These are phyloP conservation scores for Leonotis leonurus DNA, from an alignment of 257 asterid species.

Conservation along the genomic window DNA sequence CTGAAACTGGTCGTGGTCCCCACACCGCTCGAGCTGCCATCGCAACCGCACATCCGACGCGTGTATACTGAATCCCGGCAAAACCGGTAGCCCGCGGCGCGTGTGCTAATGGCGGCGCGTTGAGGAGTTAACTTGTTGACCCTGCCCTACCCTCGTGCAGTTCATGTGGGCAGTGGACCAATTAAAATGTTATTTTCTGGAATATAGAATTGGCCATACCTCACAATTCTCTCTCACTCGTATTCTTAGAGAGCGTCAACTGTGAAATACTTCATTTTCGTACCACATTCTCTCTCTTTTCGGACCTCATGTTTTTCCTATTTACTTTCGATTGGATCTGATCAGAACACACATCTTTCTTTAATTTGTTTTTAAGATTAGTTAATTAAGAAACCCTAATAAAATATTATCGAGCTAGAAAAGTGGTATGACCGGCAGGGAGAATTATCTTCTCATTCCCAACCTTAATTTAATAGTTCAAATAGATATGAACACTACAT, in stretches of 20 bases:
- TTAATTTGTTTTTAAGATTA: background rate
- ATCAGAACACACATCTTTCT: background rate
- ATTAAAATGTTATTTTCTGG: slow-evolving; percentile 27
- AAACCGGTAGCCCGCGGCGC: too few species aligned
- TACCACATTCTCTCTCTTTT: background rate
- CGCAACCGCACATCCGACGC: background rate
- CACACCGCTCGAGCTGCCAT: background rate
- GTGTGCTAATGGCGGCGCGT: background rate
- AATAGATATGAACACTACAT: too few species aligned
- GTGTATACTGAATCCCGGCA: too few species aligned
- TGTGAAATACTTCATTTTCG: slow-evolving; percentile 2
- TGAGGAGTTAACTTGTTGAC: slow-evolving; percentile 8
- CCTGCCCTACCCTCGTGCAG: slow-evolving; percentile 9
- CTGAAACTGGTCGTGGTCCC: slow-evolving; percentile 22
- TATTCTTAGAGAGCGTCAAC: slow-evolving; percentile 18
- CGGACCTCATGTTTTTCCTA: background rate
- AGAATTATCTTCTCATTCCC: too few species aligned
- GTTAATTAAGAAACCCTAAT: too few species aligned
- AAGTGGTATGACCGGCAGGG: too few species aligned
- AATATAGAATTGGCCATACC: slow-evolving; percentile 25
- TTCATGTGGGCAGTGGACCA: slow-evolving; percentile 29
- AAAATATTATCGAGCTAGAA: too few species aligned
- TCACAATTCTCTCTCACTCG: slow-evolving; percentile 19
- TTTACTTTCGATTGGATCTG: background rate
- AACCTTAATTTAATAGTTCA: too few species aligned